Evolutionary conservation across 2,329 filamentous ascomycete genomes (phyloP).

Genomic region (Phoma sp.): DNA sequence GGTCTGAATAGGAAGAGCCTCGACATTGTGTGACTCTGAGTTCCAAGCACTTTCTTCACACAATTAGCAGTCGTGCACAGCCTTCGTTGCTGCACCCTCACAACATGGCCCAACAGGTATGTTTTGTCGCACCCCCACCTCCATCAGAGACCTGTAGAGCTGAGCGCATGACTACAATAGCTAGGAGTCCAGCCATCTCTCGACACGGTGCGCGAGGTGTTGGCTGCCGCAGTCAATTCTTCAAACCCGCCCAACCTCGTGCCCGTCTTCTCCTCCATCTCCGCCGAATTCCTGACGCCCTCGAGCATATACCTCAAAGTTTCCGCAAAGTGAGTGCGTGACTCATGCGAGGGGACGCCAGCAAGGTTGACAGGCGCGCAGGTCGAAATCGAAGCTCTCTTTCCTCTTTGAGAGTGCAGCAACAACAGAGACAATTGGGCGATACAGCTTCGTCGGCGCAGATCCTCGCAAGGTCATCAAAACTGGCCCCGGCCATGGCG

Average conservation of each 20-base stretch:
- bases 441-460: slow-evolving; percentile 95
- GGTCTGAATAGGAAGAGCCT: slow-evolving; percentile 17
- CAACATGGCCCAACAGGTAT: slow-evolving; percentile 39
- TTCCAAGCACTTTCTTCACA: background rate
- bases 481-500: slow-evolving; percentile 87
- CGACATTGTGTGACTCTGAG: slow-evolving; percentile 14
- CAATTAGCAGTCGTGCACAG: slow-evolving; percentile 3
- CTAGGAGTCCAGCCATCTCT: slow-evolving; percentile 66
- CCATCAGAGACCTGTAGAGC: slow-evolving; percentile 20
- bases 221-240: slow-evolving; percentile 60
- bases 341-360: slow-evolving; percentile 29
- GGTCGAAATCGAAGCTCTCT: slow-evolving; percentile 75
- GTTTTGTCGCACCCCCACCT: slow-evolving; percentile 2
- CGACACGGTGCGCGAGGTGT: slow-evolving; percentile 64
- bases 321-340: slow-evolving; percentile 69
- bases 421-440: slow-evolving; percentile 86
- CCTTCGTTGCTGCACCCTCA: slow-evolving; percentile 4
- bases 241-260: slow-evolving; percentile 76
- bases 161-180: slow-evolving; percentile 47
- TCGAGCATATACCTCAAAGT: slow-evolving; percentile 96
- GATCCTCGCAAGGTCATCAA: slow-evolving; percentile 79
- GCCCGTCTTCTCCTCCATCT: slow-evolving; percentile 82
- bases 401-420: slow-evolving; percentile 97
- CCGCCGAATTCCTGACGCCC: slow-evolving; percentile 91
- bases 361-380: slow-evolving; percentile 33